Base-by-base conservation (phyloP, 192 early-diverging fungal genomes). In the Irineochytrium annulatum region DNA sequence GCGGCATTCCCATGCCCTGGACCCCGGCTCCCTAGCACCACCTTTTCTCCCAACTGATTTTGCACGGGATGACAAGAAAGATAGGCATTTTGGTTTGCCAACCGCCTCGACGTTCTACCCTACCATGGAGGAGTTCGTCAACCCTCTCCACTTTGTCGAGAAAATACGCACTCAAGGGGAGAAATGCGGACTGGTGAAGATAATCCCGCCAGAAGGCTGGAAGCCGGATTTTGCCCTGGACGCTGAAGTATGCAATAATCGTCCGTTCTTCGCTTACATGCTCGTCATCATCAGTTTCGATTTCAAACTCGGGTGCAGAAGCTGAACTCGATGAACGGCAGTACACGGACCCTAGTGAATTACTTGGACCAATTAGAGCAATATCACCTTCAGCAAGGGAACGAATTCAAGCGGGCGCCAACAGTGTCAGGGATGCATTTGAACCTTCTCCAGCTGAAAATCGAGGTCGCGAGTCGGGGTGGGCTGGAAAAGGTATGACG, bases 321-420 rank as follows among this genome's bases (percentile, higher is more conserved):
- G 63, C 82, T 98, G 22, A 95, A 94, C 72, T 86, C 84, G 26
- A 93, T 96, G 77, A 89, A 94, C 57, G 95, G 92, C 37, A 82
- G 85, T 65, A 89, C 92, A 0, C 79, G 95, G 27, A 76, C 87
- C 20, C 89, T 87, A 30, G 74, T 95, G 51, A 93, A 92, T 70
- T 98, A 93, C 60, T 75, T 92, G 29, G 92, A 96, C 57, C 91
- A 94, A 75, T 76, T 98, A 16, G 81, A 87, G 67, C 86, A 88
- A 67, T 98, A 90, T 65, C 94, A 98, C 69, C 66, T 80, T 11
- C 86, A 89, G 59, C 76, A 83, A 51, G 91, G 92, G 3, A 82
- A 82, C 26, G 81, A 83, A 3, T 77, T 91, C 49, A 72, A 67
- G 48, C 84, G 89, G 59, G 82, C 94, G 20, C 95, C 95, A 3